Percentiles rank a stretch among this genome's conserved stretches.
Evolutionary conservation across 2,329 filamentous ascomycete species (phyloP).

Genomic region (Phyllosticta citribraziliensis): DNA sequence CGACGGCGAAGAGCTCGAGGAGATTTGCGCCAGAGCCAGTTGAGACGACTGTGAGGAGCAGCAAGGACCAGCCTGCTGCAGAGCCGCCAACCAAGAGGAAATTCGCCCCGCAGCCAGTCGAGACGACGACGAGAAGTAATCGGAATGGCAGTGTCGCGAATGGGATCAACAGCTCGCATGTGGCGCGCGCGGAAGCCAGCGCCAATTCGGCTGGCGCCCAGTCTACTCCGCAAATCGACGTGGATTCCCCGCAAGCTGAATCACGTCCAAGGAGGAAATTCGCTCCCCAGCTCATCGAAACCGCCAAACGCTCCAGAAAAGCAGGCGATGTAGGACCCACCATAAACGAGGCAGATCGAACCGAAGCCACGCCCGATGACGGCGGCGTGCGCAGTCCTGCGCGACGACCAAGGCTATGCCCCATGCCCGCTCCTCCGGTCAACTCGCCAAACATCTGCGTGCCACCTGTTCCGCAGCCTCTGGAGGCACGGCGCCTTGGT

Average conservation of each 20-base stretch:
- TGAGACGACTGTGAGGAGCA: conserved; percentile 25
- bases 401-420: conserved; percentile 35
- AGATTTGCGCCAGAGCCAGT: conserved; percentile 46
- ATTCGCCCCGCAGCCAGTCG: conserved; percentile 22
- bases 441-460: conserved; percentile 26
- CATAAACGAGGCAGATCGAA: conserved; percentile 57
- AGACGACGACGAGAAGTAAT: conserved; percentile 19
- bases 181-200: conserved; percentile 2
- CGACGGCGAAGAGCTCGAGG: conserved; percentile 18
- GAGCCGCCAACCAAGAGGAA: conserved; percentile 12
- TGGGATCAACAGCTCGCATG: not conserved
- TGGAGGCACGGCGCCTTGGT: conserved; percentile 25
- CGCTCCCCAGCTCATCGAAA: conserved; percentile 72
- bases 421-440: conserved; percentile 40
- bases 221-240: conserved; percentile 10
- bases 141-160: conserved; percentile 10
- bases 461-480: conserved; percentile 23
- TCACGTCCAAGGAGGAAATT: conserved; percentile 43
- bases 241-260: conserved; percentile 12
- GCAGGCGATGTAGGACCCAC: conserved; percentile 55
- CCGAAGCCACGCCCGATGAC: conserved; percentile 53
- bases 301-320: conserved; percentile 60
- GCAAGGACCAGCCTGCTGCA: conserved; percentile 16
- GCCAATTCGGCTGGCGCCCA: conserved; percentile 1
- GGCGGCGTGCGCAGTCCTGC: conserved; percentile 14